Conservation (phyloP, 805 yeast genomes). For the Yarrowia alimentaria region DNA sequence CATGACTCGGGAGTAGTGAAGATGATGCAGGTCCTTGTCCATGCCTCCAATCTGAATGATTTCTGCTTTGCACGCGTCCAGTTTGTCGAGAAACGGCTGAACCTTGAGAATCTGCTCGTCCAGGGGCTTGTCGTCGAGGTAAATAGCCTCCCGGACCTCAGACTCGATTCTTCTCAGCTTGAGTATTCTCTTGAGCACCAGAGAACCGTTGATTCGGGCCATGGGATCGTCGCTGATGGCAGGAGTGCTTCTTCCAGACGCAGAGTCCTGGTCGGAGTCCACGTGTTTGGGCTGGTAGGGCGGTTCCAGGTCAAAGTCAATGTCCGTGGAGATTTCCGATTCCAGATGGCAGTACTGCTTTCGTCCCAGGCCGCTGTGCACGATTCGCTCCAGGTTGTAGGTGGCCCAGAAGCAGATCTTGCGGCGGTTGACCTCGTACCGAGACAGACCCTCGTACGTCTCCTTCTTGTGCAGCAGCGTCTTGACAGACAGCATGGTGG, state of each 20-base stretch:
- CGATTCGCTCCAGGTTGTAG: constrained; percentile 15
- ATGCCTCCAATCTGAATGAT: constrained; percentile 43
- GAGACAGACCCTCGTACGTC: constrained; percentile 6
- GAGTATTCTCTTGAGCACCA: constrained; percentile 45
- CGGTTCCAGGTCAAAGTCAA: constrained; percentile 19
- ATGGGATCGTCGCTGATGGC: not conserved
- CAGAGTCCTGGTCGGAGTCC: constrained; percentile 27
- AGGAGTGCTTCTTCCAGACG: constrained; percentile 1
- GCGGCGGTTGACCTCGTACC: constrained; percentile 1
- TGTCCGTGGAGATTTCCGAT: constrained; percentile 39
- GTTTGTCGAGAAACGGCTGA: constrained; percentile 51
- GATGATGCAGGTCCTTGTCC: constrained; percentile 19
- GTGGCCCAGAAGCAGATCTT: constrained; percentile 24
- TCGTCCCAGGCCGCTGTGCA: constrained; percentile 12
- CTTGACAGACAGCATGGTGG: constrained; percentile 10
- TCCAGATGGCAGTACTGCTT: constrained; percentile 20
- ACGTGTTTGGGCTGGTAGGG: constrained; percentile 19
- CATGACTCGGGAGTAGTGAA: constrained; percentile 42
- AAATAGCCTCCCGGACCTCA: constrained; percentile 53
- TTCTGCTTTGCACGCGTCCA: constrained; percentile 55
- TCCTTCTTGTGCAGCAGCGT: constrained; percentile 13
- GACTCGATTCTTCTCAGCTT: constrained; percentile 60
- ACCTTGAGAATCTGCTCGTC: constrained; percentile 51
- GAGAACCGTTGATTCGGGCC: constrained; percentile 5
- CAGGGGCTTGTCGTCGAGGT: constrained; percentile 38